Conservation (phyloP, 148 eudicot genomes). For the Heliosperma pusillum region DNA sequence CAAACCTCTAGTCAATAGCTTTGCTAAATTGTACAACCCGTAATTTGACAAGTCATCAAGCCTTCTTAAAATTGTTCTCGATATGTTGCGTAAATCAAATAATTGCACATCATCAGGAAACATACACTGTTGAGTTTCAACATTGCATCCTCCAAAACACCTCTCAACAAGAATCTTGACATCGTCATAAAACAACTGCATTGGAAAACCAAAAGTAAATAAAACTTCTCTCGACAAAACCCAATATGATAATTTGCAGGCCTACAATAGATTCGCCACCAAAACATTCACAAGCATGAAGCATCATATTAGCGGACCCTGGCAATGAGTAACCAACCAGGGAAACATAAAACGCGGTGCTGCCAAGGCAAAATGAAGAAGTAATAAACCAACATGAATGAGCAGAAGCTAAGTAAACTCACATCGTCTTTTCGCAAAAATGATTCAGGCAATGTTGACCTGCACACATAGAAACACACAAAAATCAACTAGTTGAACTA, state of each 20-base stretch:
- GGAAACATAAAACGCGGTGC: not conserved
- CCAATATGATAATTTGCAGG: not conserved
- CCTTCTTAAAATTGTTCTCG: conserved; percentile 32
- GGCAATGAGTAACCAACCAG: not conserved
- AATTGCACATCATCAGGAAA: conserved; percentile 20
- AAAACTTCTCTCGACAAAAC: not conserved
- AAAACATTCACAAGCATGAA: not conserved
- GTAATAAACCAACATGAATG: conserved; percentile 4
- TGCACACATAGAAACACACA: conserved; percentile 30
- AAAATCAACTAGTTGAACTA: not conserved
- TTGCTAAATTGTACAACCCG: conserved; percentile 51
- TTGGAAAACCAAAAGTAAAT: not conserved
- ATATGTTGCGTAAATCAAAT: conserved; percentile 18
- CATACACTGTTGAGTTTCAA: conserved; percentile 11
- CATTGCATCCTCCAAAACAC: conserved; percentile 38
- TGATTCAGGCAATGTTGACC: conserved; percentile 57
- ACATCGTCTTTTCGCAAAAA: conserved; percentile 82
- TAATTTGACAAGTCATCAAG: conserved; percentile 61
- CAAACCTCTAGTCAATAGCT: conserved; percentile 45
- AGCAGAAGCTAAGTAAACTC: conserved; percentile 32
- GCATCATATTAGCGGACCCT: not conserved
- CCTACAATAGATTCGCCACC: not conserved
- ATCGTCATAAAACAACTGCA: conserved; percentile 58
- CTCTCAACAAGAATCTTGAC: conserved; percentile 44
- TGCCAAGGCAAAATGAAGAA: not conserved